A percentile compares a stretch with the other conserved stretches of the same genome.
phyloP scores from a whole-genome alignment of 176 grass and related monocot genomes.

The Eragrostis nindensis region DNA sequence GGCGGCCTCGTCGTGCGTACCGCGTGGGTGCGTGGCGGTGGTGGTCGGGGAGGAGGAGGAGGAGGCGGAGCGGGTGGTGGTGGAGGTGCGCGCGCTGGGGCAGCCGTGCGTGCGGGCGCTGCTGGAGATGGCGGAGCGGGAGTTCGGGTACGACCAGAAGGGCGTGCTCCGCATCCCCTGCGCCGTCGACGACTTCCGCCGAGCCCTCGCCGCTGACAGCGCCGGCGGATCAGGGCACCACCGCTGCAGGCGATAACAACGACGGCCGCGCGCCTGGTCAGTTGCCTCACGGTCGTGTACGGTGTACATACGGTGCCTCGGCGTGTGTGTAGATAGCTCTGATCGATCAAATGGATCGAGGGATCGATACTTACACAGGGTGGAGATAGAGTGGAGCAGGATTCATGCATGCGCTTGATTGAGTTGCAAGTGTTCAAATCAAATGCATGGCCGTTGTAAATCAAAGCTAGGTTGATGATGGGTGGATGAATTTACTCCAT shows the following conservation, averaged over 20 bases:
- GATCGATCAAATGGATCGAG: no score
- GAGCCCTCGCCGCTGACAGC: slow-evolving; percentile 21
- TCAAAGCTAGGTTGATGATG: no score
- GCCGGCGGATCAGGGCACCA: not conserved
- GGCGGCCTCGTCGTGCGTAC: slow-evolving; percentile 13
- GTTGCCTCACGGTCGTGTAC: no score
- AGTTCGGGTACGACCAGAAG: slow-evolving; percentile 58
- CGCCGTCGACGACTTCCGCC: slow-evolving; percentile 41
- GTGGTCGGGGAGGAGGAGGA: slow-evolving; percentile 33
- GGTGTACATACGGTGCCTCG: not conserved
- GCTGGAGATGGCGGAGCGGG: slow-evolving; percentile 53
- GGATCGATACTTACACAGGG: no score
- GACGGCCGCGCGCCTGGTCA: no score
- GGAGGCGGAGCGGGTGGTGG: slow-evolving; percentile 45
- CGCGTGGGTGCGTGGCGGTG: slow-evolving; percentile 52
- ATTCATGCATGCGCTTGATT: no score
- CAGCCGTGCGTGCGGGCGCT: slow-evolving; percentile 44
- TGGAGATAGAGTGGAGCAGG: no score
- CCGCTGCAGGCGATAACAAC: not conserved
- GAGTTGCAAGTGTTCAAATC: no score
- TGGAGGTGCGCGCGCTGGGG: slow-evolving; percentile 42
- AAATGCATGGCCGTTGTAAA: no score
- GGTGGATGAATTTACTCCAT: no score
- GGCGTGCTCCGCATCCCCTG: slow-evolving; percentile 60
- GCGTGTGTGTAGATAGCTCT: no score